Evolutionary conservation across 2,329 filamentous ascomycete genomes (phyloP).

Genomic region (Amylocarpus encephaloides): DNA sequence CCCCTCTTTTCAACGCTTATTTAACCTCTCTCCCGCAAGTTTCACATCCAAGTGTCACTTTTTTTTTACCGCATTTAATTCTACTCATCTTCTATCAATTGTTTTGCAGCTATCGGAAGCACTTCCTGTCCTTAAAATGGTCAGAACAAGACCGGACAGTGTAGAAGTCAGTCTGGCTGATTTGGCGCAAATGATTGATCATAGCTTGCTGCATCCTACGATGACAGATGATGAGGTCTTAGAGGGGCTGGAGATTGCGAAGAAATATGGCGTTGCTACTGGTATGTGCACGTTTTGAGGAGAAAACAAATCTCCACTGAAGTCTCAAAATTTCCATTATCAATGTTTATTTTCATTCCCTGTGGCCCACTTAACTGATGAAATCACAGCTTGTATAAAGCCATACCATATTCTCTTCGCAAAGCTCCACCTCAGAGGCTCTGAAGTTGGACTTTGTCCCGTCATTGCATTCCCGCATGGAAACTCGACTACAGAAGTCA

Average conservation of each 20-base stretch:
- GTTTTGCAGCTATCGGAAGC: too few species aligned
- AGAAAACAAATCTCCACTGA: too few species aligned
- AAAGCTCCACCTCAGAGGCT: slow-evolving; percentile 40
- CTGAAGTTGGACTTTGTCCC: slow-evolving; percentile 46
- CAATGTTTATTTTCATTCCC: too few species aligned
- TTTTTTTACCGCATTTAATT: too few species aligned
- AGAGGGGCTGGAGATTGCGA: slow-evolving; percentile 39
- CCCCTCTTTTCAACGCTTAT: too few species aligned
- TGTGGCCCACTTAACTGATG: background rate
- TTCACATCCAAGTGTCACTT: too few species aligned
- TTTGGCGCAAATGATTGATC: slow-evolving; percentile 51
- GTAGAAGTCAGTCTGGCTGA: slow-evolving; percentile 39
- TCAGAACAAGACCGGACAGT: slow-evolving; percentile 10
- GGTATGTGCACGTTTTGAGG: too few species aligned
- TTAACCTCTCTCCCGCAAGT: too few species aligned
- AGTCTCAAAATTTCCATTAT: too few species aligned
- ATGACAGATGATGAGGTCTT: slow-evolving; percentile 51
- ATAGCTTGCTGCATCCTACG: slow-evolving; percentile 55
- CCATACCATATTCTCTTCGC: slow-evolving; percentile 48
- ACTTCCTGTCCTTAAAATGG: too few species aligned
- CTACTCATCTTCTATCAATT: too few species aligned
- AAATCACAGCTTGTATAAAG: slow-evolving; percentile 45
- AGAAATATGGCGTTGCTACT: too few species aligned
- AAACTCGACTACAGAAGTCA: slow-evolving; percentile 47
- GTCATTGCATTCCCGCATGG: slow-evolving; percentile 58